Base-by-base conservation (phyloP, 441 rosid species). In the Sinapis alba region DNA sequence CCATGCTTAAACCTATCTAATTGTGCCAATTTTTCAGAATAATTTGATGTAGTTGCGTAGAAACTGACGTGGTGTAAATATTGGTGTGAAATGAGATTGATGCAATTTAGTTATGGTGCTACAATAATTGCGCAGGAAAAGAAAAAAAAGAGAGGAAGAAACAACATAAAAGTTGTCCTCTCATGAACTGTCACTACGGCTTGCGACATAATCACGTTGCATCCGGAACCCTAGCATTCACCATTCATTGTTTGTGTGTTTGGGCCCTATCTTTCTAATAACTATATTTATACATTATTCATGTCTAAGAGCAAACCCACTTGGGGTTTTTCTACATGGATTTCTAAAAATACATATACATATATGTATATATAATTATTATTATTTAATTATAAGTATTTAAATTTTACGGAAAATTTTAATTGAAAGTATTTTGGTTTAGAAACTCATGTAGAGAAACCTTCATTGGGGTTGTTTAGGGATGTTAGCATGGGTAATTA, bases 141-240 rank as follows among this genome's bases (percentile, higher is more conserved):
- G 6, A 56, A 12, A 54, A 54, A 41, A 13, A 41, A 41, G 7
- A 62, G 27, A 27, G 51, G 60, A 41, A 76, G 21, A 76, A 72
- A 78, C 79, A 80, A 80, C 80, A 75, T 58, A 58, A 77, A 71
- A 74, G 76, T 65, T 73, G 81, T 78, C 81, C 73, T 80, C 81
- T 79, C 82, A 73, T 80, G 79, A 76, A 78, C 64, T 78, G 81
- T 65, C 81, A 71, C 72, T 67, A 76, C 74, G 81, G 72, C 71
- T 69, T 59, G 73, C 65, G 78, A 80, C 80, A 78, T 65, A 71
- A 64, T 71, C 81, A 82, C 77, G 77, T 80, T 80, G 74, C 38
- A 60, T 63, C 79, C 73, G 81, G 71, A 78, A 73, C 80, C 83
- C 74, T 74, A 79, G 73, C 70, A 78, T 78, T 72, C 77, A 67